Evolutionary conservation across 1,284 basidiomycete species (phyloP), one percentile per base, ranked within the genome.

Genomic region (Cystobasidiaceae sp.): DNA sequence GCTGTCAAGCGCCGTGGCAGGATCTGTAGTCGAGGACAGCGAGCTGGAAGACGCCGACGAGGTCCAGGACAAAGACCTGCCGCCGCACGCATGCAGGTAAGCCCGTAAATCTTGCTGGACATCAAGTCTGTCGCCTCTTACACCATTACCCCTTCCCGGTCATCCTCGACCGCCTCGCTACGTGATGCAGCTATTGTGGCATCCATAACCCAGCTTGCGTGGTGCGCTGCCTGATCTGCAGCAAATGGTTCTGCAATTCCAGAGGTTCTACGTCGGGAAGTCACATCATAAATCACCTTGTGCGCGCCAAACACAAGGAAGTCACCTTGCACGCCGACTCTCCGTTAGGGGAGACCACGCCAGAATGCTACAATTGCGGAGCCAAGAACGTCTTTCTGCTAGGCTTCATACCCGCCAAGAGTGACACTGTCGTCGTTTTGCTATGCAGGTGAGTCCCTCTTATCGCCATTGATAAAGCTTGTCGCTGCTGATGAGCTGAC

Each of bases 171-270:
- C n/a, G n/a, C n/a, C 34, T 54, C 8, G 28, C 51, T 21, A 5
- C 41, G n/a, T 30, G n/a, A 8, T 2, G 19, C 51, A 94, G 92
- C 75, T 98, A 99, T 76, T 99, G 94, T 74, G 94, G 94, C n/a
- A 96, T 98, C 56, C 93, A 97, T 78, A 94, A 91, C 61, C 92
- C 94, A 1, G 88, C 92, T 3, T 94, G 91, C 57, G 96, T 98
- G 17, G 94, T 98, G 68, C 94, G 96, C 79, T 99, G 96, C 74
- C 82, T 97, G 33, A 79, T 93, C 56, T 99, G 96, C 78, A 85
- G 85, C 64, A 98, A 98, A 77, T 99, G 94, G 93, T 99, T 99
- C 78, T 99, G 96, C 82, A 99, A 99, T 78, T 94, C 94, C 17
- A 85, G 94, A 57, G 93, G 94, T 58, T 94, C 93, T 74, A 97